Percentiles rank a stretch among this genome's conserved stretches.
These are phyloP conservation scores for Blastobotrys serpentis DNA, from an alignment of 1,139 yeast species.

Conservation along the genomic window DNA sequence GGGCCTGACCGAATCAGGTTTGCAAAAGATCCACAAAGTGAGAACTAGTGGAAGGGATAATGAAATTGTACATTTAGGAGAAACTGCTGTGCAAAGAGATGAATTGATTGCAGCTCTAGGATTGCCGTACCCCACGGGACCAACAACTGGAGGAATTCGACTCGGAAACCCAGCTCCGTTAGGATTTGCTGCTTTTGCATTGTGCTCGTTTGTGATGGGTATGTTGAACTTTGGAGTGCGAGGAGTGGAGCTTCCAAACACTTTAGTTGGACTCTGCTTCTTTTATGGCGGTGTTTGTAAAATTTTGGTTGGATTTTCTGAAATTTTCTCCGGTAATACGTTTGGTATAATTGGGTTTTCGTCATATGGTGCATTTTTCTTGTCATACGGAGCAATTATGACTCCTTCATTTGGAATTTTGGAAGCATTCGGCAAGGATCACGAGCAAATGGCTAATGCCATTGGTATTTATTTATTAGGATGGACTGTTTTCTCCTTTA, in stretches of 20 bases:
- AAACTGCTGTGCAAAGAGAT: constrained; percentile 60
- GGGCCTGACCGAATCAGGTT: constrained; percentile 3
- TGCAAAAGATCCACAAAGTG: constrained; percentile 8
- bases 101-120: constrained; percentile 71
- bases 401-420: constrained; percentile 70
- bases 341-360: constrained; percentile 84
- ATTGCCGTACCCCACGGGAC: constrained; percentile 11
- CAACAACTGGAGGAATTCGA: not conserved
- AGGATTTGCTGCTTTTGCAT: constrained; percentile 82
- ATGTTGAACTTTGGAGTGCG: constrained; percentile 62
- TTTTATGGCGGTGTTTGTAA: constrained; percentile 85
- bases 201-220: constrained; percentile 79
- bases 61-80: constrained; percentile 70
- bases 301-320: constrained; percentile 73
- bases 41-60: constrained; percentile 43
- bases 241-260: constrained; percentile 50
- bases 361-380: constrained; percentile 87
- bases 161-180: constrained; percentile 73
- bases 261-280: constrained; percentile 70
- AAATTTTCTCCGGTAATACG: constrained; percentile 65
- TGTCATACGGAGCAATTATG: constrained; percentile 66
- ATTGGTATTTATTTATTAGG: constrained; percentile 73
- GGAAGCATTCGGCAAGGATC: constrained; percentile 47
- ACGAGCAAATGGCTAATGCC: constrained; percentile 50
- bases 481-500: constrained; percentile 76